Percentiles rank a stretch among this genome's conserved stretches.
Conservation (phyloP, 164 flowering plant genomes). For the Malania oleifera region DNA sequence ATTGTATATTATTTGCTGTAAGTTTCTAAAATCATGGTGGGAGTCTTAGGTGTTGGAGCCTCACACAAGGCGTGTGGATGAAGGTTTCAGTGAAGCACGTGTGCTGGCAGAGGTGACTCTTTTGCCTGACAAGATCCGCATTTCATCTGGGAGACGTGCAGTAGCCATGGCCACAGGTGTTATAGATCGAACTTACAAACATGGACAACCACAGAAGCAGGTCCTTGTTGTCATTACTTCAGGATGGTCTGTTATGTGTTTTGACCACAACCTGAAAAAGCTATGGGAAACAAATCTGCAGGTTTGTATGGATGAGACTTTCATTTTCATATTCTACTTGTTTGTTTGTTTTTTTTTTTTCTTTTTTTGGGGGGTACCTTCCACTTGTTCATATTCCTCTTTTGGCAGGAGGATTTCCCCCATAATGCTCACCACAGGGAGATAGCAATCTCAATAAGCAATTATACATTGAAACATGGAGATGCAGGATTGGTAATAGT, state of each 20-base stretch:
- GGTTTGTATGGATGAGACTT: constrained; percentile 33
- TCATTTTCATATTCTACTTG: not conserved
- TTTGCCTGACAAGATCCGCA: constrained; percentile 79
- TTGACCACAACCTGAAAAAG: constrained; percentile 91
- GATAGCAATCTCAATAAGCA: constrained; percentile 53
- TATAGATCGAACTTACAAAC: constrained; percentile 57
- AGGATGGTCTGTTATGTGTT: constrained; percentile 95
- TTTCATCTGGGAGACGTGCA: constrained; percentile 85
- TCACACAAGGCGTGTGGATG: constrained; percentile 68
- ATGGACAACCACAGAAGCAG: constrained; percentile 66
- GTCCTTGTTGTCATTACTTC: constrained; percentile 94
- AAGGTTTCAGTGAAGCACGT: constrained; percentile 87
- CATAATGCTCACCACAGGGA: constrained; percentile 64
- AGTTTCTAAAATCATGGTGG: constrained; percentile 1
- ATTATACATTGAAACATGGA: constrained; percentile 82
- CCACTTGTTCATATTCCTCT: constrained; percentile 1
- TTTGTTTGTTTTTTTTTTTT: not conserved
- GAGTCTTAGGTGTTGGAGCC: constrained; percentile 72
- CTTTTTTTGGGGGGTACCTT: too few relatives aligned
- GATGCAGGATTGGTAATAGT: constrained; percentile 88
- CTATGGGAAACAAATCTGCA: constrained; percentile 87
- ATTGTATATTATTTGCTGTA: not conserved
- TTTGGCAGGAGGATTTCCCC: constrained; percentile 72
- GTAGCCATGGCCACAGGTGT: constrained; percentile 96
- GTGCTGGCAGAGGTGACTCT: constrained; percentile 65